Conservation (phyloP, 768 basidiomycete genomes). For the Russula emetica region DNA sequence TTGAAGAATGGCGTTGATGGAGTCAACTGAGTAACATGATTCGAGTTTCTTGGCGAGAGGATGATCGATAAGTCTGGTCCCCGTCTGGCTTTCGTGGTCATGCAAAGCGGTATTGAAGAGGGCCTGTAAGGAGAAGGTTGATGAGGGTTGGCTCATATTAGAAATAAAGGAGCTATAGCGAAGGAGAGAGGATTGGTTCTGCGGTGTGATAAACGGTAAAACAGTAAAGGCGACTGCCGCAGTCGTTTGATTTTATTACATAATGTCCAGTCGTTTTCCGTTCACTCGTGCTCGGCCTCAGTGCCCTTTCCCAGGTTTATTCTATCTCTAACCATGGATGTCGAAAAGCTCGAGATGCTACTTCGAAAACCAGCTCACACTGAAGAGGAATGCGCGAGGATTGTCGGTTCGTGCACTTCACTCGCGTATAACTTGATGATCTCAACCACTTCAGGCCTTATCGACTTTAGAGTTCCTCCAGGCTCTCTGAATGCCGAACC, state of each 20-base stretch:
- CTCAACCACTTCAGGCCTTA: slow-evolving; percentile 17
- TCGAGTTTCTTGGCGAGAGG: background rate
- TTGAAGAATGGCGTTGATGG: background rate
- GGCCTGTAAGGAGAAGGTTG: too few relatives aligned
- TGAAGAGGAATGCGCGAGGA: slow-evolving; percentile 16
- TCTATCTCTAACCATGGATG: slow-evolving; percentile 5
- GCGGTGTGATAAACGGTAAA: too few relatives aligned
- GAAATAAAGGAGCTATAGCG: too few relatives aligned
- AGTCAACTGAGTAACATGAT: background rate
- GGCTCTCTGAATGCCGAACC: slow-evolving; percentile 7
- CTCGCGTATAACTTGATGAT: background rate
- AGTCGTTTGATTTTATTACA: too few relatives aligned
- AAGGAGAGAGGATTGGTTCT: too few relatives aligned
- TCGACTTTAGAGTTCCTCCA: slow-evolving; percentile 9
- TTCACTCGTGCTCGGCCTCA: background rate
- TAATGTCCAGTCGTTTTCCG: too few relatives aligned
- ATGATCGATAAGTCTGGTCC: background rate
- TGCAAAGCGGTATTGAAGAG: too few relatives aligned
- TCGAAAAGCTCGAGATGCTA: slow-evolving; percentile 11
- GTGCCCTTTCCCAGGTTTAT: background rate
- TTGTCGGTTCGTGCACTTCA: slow-evolving; percentile 13
- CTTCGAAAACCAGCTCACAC: slow-evolving; percentile 16
- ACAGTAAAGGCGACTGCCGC: too few relatives aligned
- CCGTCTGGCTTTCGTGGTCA: background rate
- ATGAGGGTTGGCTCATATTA: too few relatives aligned